Percentiles rank a stretch among this genome's conserved stretches.
These are phyloP conservation scores for Syzygium aqueum DNA, from an alignment of 345 rosid genomes.

Conservation along the genomic window DNA sequence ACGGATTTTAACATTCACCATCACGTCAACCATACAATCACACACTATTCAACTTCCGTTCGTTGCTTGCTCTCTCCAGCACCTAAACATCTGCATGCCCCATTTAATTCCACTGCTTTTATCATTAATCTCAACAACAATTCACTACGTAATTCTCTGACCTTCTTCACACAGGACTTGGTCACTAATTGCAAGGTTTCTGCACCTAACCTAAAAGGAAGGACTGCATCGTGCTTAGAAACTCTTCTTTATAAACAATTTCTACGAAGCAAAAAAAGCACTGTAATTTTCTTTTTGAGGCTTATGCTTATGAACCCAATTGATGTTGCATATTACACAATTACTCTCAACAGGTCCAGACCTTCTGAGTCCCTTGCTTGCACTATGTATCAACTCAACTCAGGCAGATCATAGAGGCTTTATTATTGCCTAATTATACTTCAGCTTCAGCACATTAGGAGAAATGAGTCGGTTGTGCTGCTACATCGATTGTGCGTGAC, in stretches of 20 bases:
- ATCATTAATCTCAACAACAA: background rate
- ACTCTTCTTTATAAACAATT: background rate
- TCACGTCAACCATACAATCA: background rate
- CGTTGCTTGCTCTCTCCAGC: background rate
- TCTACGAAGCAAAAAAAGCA: background rate
- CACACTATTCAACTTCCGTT: background rate
- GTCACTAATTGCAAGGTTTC: background rate
- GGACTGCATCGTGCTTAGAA: background rate
- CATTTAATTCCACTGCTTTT: background rate
- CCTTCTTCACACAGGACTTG: background rate
- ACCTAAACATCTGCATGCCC: background rate
- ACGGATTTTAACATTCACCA: background rate
- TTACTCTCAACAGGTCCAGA: background rate
- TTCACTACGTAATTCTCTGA: background rate
- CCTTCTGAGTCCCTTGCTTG: background rate
- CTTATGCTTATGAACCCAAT: background rate
- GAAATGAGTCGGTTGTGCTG: background rate
- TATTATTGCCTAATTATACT: background rate
- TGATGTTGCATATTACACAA: background rate
- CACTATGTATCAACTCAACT: background rate
- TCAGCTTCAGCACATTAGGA: background rate
- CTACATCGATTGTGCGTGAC: background rate
- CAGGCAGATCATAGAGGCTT: background rate
- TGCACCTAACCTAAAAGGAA: background rate
- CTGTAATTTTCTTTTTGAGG: background rate